Evolutionary conservation across 768 basidiomycete genomes (phyloP), one percentile per base, ranked within the genome.

Genomic region (Dentipellis sp.): DNA sequence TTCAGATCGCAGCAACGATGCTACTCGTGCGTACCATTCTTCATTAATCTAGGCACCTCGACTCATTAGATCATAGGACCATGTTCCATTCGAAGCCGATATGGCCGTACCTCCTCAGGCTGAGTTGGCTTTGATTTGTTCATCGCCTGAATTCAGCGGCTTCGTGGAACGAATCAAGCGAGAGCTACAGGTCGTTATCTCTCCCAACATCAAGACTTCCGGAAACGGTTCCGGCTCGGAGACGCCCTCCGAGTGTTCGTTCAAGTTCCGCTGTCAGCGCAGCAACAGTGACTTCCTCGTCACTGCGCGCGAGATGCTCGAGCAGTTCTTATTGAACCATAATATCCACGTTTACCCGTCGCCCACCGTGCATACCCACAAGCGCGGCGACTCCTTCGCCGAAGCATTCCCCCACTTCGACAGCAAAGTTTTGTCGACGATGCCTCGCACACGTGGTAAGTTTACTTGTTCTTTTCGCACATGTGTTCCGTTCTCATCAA

Each of bases 331-430:
- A 56, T 74, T 87, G 22, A 83, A 84, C 57, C 86, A 94, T 62
- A 92, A 88, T 59, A 80, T 95, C 23, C 83, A 89, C 62, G 80
- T 86, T 56, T 90, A 90, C 69, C 86, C 89, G 21, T 84, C 88
- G 23, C 80, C 85, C 14, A 84, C 85, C 8, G 79, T 83, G n/a
- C 83, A 87, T 55, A 80, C 80, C 1, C 91, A 90, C 68, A 92
- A 86, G 70, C 79, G 92, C 48, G 88, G 87, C 7, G 94, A 97
- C 65, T 92, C 93, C 1, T 94, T 95, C 65, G 87, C 93, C 36
- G 93, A 95, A 66, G 91, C 94, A 1, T 94, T 95, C 78, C 90
- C 93, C 22, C 93, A 95, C 69, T 95, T 97, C 68, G 92, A 97
- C 67, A 92, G 91, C 73, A 97, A 94, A 70, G 83, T 97, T 1